Base-by-base conservation (phyloP, 2,329 filamentous ascomycete species). In the Parastagonospora nodorum region DNA sequence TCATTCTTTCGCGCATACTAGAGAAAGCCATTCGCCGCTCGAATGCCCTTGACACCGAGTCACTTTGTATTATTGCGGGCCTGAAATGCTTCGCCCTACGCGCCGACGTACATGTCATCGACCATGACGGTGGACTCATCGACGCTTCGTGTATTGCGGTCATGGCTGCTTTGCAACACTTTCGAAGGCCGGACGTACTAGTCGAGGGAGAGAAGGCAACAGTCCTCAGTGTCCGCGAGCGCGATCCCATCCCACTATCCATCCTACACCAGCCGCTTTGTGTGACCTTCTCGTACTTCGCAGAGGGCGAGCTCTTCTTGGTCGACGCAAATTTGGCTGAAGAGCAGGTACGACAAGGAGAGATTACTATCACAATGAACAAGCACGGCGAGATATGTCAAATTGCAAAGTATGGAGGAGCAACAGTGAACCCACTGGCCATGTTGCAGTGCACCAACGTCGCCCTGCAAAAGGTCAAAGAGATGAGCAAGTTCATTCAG, bases 11-110 rank as follows among this genome's bases (percentile, higher is more conserved):
- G 8, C 87, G 93, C 30, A 84, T 94, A 36, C 86, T 99, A 15
- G 94, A 99, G 74, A 96, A 96, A 77, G 93, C 94, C 8, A 86
- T 97, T 53, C 92, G 94, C 36, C 88, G 94, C 53, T 96, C 92
- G 1, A 89, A 89, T 62, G 93, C 94, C 6, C 84, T 99, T 35
- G 93, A 97, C 73, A 96, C 92, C 30, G 94, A 99, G 76, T 96
- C 92, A 4, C 83, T 99, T 38, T 99, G 94, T 74, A 90, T 99
- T 16, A 82, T 97, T 27, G 92, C 94, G 9, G 92, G 90, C 7
- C 82, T 89, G 53, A 96, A 95, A 74, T 94, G 90, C 78, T 99
- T 94, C 86, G 88, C 88, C 53, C 82, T 99, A 56, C 87, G 93
- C 50, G 92, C 90, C 15, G 93, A 97, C 72, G 84, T 97, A 16